A percentile compares a stretch with the other conserved stretches of the same genome.
phyloP scores from a whole-genome alignment of 257 asterid genomes.

The Anisodus tanguticus region DNA sequence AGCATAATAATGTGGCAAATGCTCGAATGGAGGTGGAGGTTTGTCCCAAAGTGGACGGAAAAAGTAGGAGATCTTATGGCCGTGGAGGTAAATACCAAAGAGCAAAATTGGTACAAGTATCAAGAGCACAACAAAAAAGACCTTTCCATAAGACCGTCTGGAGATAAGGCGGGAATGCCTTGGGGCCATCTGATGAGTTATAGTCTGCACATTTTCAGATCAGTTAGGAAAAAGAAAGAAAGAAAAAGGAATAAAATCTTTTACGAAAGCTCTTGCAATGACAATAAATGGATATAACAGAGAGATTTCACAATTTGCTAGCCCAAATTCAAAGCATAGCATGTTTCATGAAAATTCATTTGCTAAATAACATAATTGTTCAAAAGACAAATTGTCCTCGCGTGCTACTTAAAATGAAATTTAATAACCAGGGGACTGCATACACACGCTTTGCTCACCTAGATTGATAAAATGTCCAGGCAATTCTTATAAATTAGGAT shows the following conservation, averaged over 20 bases:
- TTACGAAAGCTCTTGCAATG: not conserved
- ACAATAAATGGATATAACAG: too few species aligned
- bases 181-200: constrained; percentile 57
- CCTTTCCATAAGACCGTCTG: constrained; percentile 47
- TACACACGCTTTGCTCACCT: not conserved
- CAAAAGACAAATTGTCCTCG: not conserved
- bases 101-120: constrained; percentile 51
- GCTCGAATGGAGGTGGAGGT: constrained; percentile 70
- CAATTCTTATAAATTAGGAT: not conserved
- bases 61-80: constrained; percentile 72
- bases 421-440: too few species aligned
- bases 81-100: constrained; percentile 44
- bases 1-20: constrained; percentile 83
- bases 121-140: constrained; percentile 47
- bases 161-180: constrained; percentile 49
- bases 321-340: too few species aligned
- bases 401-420: not conserved
- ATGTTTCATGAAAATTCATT: too few species aligned
- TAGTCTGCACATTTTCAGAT: constrained; percentile 42
- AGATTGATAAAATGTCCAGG: not conserved
- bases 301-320: too few species aligned
- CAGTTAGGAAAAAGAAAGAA: not conserved
- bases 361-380: too few species aligned
- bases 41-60: constrained; percentile 95
- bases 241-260: not conserved